Evolutionary conservation across 768 basidiomycete species (phyloP).

Genomic region (Tricholoma saponaceum): DNA sequence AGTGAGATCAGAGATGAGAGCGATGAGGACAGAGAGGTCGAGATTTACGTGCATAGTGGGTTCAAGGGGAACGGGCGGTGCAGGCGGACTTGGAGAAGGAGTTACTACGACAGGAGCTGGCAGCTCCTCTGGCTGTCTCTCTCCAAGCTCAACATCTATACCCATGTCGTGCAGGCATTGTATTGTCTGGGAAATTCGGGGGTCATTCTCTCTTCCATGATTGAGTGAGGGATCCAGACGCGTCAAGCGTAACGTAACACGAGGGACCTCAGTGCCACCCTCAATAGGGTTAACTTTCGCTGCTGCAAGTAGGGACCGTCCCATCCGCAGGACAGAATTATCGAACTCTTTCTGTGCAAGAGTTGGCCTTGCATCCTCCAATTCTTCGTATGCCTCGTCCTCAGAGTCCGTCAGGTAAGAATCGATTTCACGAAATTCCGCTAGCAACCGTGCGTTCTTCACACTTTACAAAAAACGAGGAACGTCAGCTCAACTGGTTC

Average conservation of each 20-base stretch:
- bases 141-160: slow-evolving; percentile 64
- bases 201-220: slow-evolving; percentile 32
- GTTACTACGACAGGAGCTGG: slow-evolving; percentile 5
- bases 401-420: slow-evolving; percentile 67
- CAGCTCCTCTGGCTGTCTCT: slow-evolving; percentile 31
- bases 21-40: slow-evolving; percentile 82
- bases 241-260: slow-evolving; percentile 62
- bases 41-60: slow-evolving; percentile 69
- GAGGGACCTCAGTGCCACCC: slow-evolving; percentile 34
- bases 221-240: slow-evolving; percentile 49
- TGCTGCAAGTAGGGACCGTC: slow-evolving; percentile 59
- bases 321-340: slow-evolving; percentile 73
- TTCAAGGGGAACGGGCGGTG: slow-evolving; percentile 19
- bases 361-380: slow-evolving; percentile 40
- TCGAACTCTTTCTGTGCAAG: slow-evolving; percentile 54
- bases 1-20: slow-evolving; percentile 78
- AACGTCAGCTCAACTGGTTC: background rate
- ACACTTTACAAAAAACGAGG: slow-evolving; percentile 40
- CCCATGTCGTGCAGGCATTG: slow-evolving; percentile 55
- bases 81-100: slow-evolving; percentile 6
- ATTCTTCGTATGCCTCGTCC: slow-evolving; percentile 48
- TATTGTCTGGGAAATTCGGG: slow-evolving; percentile 61
- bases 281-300: slow-evolving; percentile 54
- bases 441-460: slow-evolving; percentile 69
- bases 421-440: slow-evolving; percentile 83